A percentile compares a stretch with the other conserved stretches of the same genome.
These are phyloP conservation scores for Psilocybe subaeruginosa DNA, from an alignment of 768 basidiomycete genomes.

Conservation along the genomic window DNA sequence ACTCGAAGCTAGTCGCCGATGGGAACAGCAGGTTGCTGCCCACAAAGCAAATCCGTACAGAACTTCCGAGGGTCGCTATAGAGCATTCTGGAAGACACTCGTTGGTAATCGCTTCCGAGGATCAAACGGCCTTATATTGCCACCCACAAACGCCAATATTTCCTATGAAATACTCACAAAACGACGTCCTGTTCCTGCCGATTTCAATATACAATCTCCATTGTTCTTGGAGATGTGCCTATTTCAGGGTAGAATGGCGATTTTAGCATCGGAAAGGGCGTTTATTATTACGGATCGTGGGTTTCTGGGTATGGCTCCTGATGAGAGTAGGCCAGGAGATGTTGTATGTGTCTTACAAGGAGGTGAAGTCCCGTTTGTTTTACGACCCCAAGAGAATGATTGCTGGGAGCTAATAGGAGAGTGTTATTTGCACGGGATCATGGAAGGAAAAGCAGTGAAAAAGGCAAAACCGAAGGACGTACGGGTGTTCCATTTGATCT, in stretches of 20 bases:
- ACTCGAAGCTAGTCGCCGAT: background rate
- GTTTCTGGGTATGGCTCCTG: slow-evolving; percentile 1
- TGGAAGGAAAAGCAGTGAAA: slow-evolving; percentile 8
- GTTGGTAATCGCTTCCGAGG: background rate
- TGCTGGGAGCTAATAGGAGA: slow-evolving; percentile 10
- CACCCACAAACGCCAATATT: background rate
- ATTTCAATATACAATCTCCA: background rate
- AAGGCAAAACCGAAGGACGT: background rate
- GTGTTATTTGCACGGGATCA: slow-evolving; percentile 14
- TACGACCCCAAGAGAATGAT: slow-evolving; percentile 1
- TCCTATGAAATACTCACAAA: background rate
- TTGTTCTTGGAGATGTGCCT: background rate
- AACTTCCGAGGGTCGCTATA: background rate
- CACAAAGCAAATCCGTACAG: slow-evolving; percentile 1
- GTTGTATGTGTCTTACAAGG: slow-evolving; percentile 9
- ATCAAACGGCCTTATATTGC: background rate
- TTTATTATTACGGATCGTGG: slow-evolving; percentile 5
- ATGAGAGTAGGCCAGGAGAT: background rate
- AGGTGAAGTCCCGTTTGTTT: slow-evolving; percentile 7
- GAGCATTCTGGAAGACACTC: slow-evolving; percentile 2
- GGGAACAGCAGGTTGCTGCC: background rate
- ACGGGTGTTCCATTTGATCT: background rate
- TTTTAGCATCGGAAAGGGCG: background rate
- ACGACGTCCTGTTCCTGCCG: background rate
- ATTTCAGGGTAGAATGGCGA: background rate